Evolutionary conservation across 768 basidiomycete species (phyloP).

Genomic region (Mycena amicta): DNA sequence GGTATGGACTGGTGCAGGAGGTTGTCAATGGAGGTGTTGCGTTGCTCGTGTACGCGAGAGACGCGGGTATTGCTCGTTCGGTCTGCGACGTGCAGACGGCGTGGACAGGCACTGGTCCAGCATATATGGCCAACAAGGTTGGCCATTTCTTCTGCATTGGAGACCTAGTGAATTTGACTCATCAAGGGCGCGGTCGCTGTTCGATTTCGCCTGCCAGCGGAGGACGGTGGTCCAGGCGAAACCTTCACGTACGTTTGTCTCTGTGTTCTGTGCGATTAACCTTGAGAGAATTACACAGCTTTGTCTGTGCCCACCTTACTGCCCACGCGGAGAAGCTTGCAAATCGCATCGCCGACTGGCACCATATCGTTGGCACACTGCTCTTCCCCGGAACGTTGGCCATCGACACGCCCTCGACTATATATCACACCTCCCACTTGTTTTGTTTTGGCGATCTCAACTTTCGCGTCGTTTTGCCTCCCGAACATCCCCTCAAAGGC

Average conservation of each 20-base stretch:
- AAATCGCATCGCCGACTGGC: conserved; percentile 74
- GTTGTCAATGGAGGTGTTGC: conserved; percentile 87
- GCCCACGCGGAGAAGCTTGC: conserved; percentile 72
- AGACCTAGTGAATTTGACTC: too few relatives aligned
- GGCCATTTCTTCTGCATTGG: too few relatives aligned
- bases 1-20: conserved; percentile 77
- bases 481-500: conserved; percentile 48
- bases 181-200: conserved; percentile 92
- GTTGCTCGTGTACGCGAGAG: conserved; percentile 82
- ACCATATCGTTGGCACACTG: conserved; percentile 77
- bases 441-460: conserved; percentile 96
- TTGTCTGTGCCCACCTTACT: conserved; percentile 91
- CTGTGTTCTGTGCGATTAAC: not conserved
- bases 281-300: conserved; percentile 48
- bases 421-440: conserved; percentile 86
- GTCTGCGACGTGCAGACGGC: conserved; percentile 69
- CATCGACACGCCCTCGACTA: conserved; percentile 46
- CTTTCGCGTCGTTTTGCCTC: conserved; percentile 76
- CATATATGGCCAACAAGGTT: conserved; percentile 92
- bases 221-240: conserved; percentile 64
- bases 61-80: conserved; percentile 62
- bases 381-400: conserved; percentile 64
- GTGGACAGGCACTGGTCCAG: conserved; percentile 75
- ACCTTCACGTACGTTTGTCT: conserved; percentile 72
- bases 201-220: conserved; percentile 70